Conservation (phyloP, 805 yeast genomes). For the Barnettozyma sucrosica region DNA sequence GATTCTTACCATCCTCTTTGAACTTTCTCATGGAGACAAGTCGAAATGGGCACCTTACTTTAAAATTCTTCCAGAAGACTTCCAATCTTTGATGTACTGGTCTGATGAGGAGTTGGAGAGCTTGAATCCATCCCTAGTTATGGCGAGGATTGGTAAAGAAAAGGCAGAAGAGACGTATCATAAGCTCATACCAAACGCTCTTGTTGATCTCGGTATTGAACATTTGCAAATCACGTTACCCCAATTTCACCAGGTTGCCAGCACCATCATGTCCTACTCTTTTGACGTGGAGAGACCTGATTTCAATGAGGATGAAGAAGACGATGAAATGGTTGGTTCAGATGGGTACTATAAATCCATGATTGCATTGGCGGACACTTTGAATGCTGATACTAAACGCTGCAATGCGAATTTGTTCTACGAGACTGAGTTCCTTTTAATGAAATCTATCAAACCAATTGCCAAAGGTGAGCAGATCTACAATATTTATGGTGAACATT, state of each 20-base stretch:
- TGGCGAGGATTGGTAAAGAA: slow-evolving; percentile 64
- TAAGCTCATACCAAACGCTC: slow-evolving; percentile 35
- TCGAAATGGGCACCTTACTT: slow-evolving; percentile 71
- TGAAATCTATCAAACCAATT: slow-evolving; percentile 64
- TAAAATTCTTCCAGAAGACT: slow-evolving; percentile 56
- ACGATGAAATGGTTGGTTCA: slow-evolving; percentile 32
- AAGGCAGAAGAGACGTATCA: slow-evolving; percentile 58
- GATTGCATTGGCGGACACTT: slow-evolving; percentile 90
- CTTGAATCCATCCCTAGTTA: slow-evolving; percentile 65
- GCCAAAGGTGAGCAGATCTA: slow-evolving; percentile 66
- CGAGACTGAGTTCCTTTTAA: slow-evolving; percentile 45
- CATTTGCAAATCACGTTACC: slow-evolving; percentile 40
- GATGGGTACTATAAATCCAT: slow-evolving; percentile 61
- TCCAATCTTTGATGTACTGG: slow-evolving; percentile 82
- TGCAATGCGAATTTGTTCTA: slow-evolving; percentile 70
- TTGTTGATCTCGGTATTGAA: slow-evolving; percentile 34
- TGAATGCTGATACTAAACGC: slow-evolving; percentile 76
- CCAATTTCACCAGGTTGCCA: slow-evolving; percentile 67
- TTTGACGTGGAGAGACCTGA: slow-evolving; percentile 64
- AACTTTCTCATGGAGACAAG: slow-evolving; percentile 37
- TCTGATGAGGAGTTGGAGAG: slow-evolving; percentile 45
- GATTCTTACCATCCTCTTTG: slow-evolving; percentile 62
- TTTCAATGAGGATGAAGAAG: slow-evolving; percentile 30
- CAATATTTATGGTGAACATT: slow-evolving; percentile 86
- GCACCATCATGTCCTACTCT: slow-evolving; percentile 81